A percentile compares a stretch with the other conserved stretches of the same genome.
phyloP scores from a whole-genome alignment of 1,139 yeast genomes.

The Wickerhamomyces sp. region DNA sequence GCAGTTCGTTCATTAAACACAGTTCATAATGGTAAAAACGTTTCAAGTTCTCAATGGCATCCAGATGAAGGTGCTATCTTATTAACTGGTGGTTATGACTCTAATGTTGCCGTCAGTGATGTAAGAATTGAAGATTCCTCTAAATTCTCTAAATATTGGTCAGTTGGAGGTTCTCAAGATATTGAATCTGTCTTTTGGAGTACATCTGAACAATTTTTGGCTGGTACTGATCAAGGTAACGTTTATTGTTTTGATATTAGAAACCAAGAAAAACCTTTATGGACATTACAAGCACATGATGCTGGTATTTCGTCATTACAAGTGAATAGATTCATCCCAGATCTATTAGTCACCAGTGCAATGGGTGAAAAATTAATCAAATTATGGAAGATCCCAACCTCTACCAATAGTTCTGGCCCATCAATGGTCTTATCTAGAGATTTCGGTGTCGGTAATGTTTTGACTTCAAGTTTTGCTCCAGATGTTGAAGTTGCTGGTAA shows the following conservation, averaged over 20 bases:
- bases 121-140: conserved; percentile 69
- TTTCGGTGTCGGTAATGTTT: conserved; percentile 91
- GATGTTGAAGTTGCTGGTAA: conserved; percentile 86
- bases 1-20: conserved; percentile 68
- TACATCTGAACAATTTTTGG: conserved; percentile 64
- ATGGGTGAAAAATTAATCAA: conserved; percentile 86
- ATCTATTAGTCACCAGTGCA: conserved; percentile 81
- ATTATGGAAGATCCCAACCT: conserved; percentile 71
- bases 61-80: conserved; percentile 67
- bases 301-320: conserved; percentile 84
- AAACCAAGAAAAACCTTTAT: conserved; percentile 58
- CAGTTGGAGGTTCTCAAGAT: conserved; percentile 67
- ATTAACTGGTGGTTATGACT: conserved; percentile 91
- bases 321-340: conserved; percentile 62
- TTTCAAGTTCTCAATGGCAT: conserved; percentile 88
- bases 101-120: conserved; percentile 73
- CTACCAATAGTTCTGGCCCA: conserved; percentile 54
- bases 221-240: conserved; percentile 91
- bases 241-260: conserved; percentile 87
- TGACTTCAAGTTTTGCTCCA: conserved; percentile 77
- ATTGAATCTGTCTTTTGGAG: conserved; percentile 80
- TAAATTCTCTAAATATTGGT: conserved; percentile 57
- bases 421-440: conserved; percentile 89
- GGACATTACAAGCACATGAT: conserved; percentile 98
- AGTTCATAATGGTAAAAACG: conserved; percentile 55